These are phyloP conservation scores for Streptanthus diversifolius DNA, from an alignment of 345 rosid species.

Conservation along the genomic window DNA sequence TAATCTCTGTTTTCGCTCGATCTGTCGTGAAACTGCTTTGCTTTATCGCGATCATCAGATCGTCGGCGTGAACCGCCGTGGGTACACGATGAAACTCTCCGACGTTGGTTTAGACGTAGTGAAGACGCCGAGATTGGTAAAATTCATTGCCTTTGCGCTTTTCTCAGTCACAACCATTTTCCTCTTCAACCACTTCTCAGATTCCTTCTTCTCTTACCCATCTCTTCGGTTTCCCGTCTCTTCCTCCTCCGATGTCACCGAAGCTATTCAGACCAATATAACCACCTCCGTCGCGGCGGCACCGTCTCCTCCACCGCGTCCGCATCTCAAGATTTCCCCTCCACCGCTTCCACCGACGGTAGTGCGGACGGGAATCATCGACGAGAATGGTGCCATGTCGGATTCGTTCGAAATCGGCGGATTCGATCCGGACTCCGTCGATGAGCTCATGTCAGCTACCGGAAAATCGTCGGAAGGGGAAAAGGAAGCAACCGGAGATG, in stretches of 20 bases:
- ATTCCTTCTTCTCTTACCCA: constrained; percentile 27
- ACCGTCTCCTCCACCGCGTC: constrained; percentile 23
- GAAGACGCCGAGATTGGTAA: constrained; percentile 42
- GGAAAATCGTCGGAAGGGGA: constrained; percentile 10
- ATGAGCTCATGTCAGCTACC: constrained; percentile 25
- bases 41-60: constrained; percentile 7
- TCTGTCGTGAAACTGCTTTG: neutral
- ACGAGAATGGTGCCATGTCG: constrained; percentile 57
- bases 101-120: constrained; percentile 30
- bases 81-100: constrained; percentile 7
- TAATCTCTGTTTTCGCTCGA: constrained; percentile 5
- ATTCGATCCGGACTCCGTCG: constrained; percentile 33
- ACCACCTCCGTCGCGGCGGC: constrained; percentile 4
- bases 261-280: neutral
- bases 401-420: constrained; percentile 47
- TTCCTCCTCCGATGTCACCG: constrained; percentile 17
- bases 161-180: constrained; percentile 30
- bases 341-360: constrained; percentile 43
- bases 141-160: constrained; percentile 36
- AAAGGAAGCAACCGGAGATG: constrained; percentile 2
- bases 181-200: constrained; percentile 34
- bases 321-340: constrained; percentile 17
- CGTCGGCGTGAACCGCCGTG: constrained; percentile 17
- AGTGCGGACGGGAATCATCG: constrained; percentile 49
- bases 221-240: constrained; percentile 21